Base-by-base conservation (phyloP, 352 stramenopile genomes). In the Globisporangium perplexum region DNA sequence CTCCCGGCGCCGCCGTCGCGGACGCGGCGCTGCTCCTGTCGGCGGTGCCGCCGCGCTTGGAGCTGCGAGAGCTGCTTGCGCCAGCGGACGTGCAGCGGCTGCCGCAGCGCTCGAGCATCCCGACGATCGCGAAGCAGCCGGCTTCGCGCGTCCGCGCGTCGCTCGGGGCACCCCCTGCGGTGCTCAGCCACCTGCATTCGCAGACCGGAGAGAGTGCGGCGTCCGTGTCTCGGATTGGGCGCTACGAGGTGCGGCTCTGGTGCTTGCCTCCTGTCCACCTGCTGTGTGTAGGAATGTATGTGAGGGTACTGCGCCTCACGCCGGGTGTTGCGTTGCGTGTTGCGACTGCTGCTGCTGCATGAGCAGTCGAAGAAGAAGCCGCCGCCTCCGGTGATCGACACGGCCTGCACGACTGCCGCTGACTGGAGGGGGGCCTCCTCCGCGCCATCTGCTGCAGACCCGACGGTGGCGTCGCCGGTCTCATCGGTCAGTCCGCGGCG, bases 1-100 rank as follows among this genome's bases (percentile, higher is more conserved):
- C 55, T 18, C 41, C 22, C 5, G 55, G 45, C 39, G 42, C 26
- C 28, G 47, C 54, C 8, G 28, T 55, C 30, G 38, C 47, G 11
- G 36, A 49, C 24, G 31, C 31, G 10, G 22, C 39, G 42, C 54
- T 52, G 41, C 39, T 62, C 20, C 41, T 46, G 41, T 23, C 41
- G 35, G 31, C 18, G 2, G 12, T 15, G 18, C 60, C 56, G 14
- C 60, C 60, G 30, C 57, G 57, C 11, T 30, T 68, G 14, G 45
- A 68, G 56, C 46, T 68, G 15, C 60, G 47, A 11, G 60, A 68
- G 7, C 60, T 68, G 23, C 24, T 31, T 10, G 39, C 4, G 11
- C 17, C 36, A 23, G 20, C 14, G 22, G 41, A 50, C 22, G 22
- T 31, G 26, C 30, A 35, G 46, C 6, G 10, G 26, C 24, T 7